Percentiles rank a stretch among this genome's conserved stretches.
phyloP scores from a whole-genome alignment of 2,329 filamentous ascomycete genomes.

The Diaporthe sp. region DNA sequence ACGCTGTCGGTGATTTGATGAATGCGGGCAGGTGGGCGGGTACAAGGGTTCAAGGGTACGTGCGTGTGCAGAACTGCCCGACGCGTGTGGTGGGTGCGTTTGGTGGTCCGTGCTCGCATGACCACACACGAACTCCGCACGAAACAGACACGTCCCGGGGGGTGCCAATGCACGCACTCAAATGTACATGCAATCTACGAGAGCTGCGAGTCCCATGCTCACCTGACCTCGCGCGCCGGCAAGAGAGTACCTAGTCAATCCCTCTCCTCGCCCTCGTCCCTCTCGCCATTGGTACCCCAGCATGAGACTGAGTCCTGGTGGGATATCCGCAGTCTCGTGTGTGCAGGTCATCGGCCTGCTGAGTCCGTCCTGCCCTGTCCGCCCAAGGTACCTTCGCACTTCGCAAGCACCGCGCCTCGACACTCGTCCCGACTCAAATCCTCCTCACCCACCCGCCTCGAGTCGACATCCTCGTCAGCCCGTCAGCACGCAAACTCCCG shows the following conservation, averaged over 20 bases:
- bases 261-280: not conserved
- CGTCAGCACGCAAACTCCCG: no score
- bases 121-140: constrained; percentile 33
- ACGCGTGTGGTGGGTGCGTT: constrained; percentile 15
- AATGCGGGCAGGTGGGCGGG: no score
- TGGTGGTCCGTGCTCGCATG: not conserved
- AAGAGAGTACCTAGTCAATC: not conserved
- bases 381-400: not conserved
- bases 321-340: not conserved
- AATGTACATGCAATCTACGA: constrained; percentile 38
- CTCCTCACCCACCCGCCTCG: not conserved
- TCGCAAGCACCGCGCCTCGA: not conserved
- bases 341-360: not conserved
- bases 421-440: not conserved
- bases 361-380: no score
- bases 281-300: no score
- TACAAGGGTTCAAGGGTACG: no score
- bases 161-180: constrained; percentile 41
- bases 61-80: not conserved
- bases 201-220: not conserved
- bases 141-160: constrained; percentile 35
- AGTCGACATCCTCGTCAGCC: no score
- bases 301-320: not conserved
- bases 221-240: constrained; percentile 33
- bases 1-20: no score